Evolutionary conservation across 306 rosid species (phyloP).

Genomic region (Begonia fuchsioides): DNA sequence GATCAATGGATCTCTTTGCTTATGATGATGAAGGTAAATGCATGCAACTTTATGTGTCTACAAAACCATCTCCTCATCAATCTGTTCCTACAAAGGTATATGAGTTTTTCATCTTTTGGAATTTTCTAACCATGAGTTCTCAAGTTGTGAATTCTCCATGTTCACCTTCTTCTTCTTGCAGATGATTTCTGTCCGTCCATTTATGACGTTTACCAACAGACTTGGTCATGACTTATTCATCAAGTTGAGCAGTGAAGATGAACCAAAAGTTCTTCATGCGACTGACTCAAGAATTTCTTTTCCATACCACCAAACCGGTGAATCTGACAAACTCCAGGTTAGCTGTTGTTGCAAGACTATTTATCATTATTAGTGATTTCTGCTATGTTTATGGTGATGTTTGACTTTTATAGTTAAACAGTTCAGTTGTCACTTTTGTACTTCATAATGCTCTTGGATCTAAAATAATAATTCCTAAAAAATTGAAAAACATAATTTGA

Average conservation of each 20-base stretch:
- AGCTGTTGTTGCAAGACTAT: not conserved
- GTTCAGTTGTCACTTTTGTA: too few relatives aligned
- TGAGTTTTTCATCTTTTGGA: not conserved
- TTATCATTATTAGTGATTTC: too few relatives aligned
- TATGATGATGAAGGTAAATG: constrained; percentile 60
- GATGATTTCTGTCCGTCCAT: constrained; percentile 79
- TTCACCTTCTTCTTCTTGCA: constrained; percentile 15
- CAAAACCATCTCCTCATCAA: constrained; percentile 70
- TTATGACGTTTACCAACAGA: constrained; percentile 89
- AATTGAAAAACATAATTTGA: too few relatives aligned
- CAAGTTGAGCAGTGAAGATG: constrained; percentile 65
- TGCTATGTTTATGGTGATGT: too few relatives aligned
- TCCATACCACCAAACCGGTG: constrained; percentile 34
- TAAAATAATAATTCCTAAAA: too few relatives aligned
- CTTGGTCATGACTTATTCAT: constrained; percentile 66
- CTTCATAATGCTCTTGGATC: too few relatives aligned
- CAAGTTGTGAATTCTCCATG: not conserved
- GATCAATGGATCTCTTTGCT: constrained; percentile 73
- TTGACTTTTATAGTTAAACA: too few relatives aligned
- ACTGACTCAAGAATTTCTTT: constrained; percentile 74
- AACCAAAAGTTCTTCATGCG: constrained; percentile 59
- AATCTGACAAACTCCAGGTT: constrained; percentile 79
- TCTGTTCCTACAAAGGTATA: constrained; percentile 89
- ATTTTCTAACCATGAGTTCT: not conserved
- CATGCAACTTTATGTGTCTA: constrained; percentile 65